Conservation (phyloP, 2,329 filamentous ascomycete genomes). For the Exophiala xenobiotica region DNA sequence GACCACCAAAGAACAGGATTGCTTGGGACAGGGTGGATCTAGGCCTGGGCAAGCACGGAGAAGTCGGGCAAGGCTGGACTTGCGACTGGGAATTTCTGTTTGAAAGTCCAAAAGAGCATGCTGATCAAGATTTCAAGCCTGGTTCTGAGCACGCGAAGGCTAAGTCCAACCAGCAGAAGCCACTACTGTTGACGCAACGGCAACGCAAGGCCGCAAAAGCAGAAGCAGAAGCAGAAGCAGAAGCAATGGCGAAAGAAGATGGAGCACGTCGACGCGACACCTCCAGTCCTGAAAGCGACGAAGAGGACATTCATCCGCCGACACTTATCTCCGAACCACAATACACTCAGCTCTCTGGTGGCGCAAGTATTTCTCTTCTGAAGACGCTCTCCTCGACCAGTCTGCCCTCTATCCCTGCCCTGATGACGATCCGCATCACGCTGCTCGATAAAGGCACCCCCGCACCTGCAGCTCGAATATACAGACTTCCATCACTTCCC, state of each 20-base stretch:
- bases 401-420: constrained; percentile 33
- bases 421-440: constrained; percentile 65
- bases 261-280: constrained; percentile 18
- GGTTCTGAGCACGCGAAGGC: not conserved
- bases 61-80: constrained; percentile 76
- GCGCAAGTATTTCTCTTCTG: constrained; percentile 39
- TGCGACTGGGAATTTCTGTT: constrained; percentile 81
- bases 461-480: constrained; percentile 73
- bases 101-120: not conserved
- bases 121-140: not conserved
- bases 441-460: constrained; percentile 70
- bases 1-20: constrained; percentile 77
- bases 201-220: constrained; percentile 28
- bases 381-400: constrained; percentile 29
- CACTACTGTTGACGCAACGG: constrained; percentile 20
- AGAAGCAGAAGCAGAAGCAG: constrained; percentile 10
- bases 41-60: constrained; percentile 72
- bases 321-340: constrained; percentile 32
- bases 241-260: constrained; percentile 8
- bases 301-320: constrained; percentile 9
- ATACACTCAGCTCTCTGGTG: constrained; percentile 43
- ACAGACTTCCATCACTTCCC: constrained; percentile 65
- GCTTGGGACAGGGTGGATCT: constrained; percentile 74
- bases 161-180: not conserved
- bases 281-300: constrained; percentile 23